These are phyloP conservation scores for Cyphellophora europaea DNA, from an alignment of 2,329 filamentous ascomycete species.

Conservation along the genomic window DNA sequence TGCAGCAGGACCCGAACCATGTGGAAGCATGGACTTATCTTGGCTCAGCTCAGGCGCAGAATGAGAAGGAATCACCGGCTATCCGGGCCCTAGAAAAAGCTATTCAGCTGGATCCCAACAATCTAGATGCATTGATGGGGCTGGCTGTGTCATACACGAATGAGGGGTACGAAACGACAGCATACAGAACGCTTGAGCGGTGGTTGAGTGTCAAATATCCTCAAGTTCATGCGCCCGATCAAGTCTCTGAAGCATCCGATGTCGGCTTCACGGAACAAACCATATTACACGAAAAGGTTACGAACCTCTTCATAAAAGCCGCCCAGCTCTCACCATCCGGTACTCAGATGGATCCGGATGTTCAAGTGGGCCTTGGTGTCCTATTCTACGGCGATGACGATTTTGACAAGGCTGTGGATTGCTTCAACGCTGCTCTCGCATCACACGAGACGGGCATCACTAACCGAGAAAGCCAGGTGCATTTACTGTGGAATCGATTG, in stretches of 20 bases:
- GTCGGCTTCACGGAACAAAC: constrained; percentile 92
- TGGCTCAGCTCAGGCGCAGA: constrained; percentile 88
- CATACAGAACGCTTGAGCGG: constrained; percentile 89
- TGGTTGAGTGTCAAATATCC: constrained; percentile 97
- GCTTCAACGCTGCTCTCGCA: constrained; percentile 85
- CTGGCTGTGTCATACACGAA: constrained; percentile 96
- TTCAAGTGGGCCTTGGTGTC: constrained; percentile 92
- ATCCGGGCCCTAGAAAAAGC: constrained; percentile 90
- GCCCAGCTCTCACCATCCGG: constrained; percentile 86
- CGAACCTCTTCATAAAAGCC: constrained; percentile 80
- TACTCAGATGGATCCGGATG: constrained; percentile 95
- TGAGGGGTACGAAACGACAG: constrained; percentile 94
- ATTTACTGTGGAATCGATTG: constrained; percentile 93
- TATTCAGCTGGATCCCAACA: constrained; percentile 75
- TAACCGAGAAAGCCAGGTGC: constrained; percentile 78
- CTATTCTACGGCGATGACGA: constrained; percentile 97
- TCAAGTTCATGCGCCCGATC: constrained; percentile 60
- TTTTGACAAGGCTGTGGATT: constrained; percentile 97
- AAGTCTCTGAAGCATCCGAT: constrained; percentile 63
- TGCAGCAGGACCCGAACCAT: constrained; percentile 79
- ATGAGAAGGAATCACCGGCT: constrained; percentile 94
- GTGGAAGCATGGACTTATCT: constrained; percentile 90
- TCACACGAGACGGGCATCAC: constrained; percentile 73
- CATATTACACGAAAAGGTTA: constrained; percentile 81
- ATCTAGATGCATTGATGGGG: constrained; percentile 85